Evolutionary conservation across 129 eudicot species (phyloP).

Genomic region (Flaveria bidentis): DNA sequence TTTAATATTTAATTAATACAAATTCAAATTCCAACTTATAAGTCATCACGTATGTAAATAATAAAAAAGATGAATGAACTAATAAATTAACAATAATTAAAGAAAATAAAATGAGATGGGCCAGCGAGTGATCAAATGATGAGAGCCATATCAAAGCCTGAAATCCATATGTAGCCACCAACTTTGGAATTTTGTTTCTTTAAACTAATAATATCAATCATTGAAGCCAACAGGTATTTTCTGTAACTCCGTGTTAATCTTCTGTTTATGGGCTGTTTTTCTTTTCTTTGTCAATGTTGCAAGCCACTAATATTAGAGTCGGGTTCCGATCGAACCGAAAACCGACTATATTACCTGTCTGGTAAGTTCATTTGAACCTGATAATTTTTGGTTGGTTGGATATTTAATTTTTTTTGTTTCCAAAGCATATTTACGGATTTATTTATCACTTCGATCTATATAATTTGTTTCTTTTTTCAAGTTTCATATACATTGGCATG

Average conservation of each 20-base stretch:
- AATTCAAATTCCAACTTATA: neutral
- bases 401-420: too few species aligned
- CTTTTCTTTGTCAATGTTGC: neutral
- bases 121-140: conserved; percentile 24
- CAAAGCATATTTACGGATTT: too few species aligned
- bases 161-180: conserved; percentile 22
- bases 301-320: too few species aligned
- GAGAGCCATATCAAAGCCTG: conserved; percentile 16
- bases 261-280: conserved; percentile 28
- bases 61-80: neutral
- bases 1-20: neutral
- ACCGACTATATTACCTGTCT: too few species aligned
- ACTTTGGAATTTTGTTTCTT: neutral
- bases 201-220: conserved; percentile 24
- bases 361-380: too few species aligned
- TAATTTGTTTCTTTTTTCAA: too few species aligned
- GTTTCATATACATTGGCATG: too few species aligned
- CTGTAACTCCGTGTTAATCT: conserved; percentile 39
- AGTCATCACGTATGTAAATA: neutral
- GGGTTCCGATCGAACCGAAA: too few species aligned
- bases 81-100: neutral
- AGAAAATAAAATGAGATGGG: conserved; percentile 11
- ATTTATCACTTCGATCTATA: too few species aligned
- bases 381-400: too few species aligned
- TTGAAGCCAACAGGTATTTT: conserved; percentile 27